Evolutionary conservation across 768 basidiomycete genomes (phyloP).

Genomic region (Basidioascus undulatus): DNA sequence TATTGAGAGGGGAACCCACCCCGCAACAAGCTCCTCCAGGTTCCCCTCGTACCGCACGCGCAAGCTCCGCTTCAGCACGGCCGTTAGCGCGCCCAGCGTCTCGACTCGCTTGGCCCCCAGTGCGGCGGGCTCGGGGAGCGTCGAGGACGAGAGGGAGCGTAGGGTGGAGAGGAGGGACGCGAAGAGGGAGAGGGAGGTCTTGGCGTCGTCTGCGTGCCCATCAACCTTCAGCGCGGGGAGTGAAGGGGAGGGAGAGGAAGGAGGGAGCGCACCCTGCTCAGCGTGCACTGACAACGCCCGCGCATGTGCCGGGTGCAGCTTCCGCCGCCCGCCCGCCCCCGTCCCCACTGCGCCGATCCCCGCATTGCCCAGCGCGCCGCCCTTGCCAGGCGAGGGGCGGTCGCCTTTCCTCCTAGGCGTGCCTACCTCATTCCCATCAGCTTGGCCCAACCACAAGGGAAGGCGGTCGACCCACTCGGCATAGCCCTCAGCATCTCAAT

Average conservation of each 20-base stretch:
- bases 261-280: background rate
- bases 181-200: constrained; percentile 35
- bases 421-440: background rate
- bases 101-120: background rate
- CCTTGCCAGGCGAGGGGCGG: background rate
- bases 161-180: constrained; percentile 24
- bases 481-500: constrained; percentile 25
- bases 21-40: constrained; percentile 41
- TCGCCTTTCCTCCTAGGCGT: constrained; percentile 7
- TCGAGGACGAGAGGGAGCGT: background rate
- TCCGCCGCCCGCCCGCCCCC: constrained; percentile 10
- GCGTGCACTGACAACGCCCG: background rate
- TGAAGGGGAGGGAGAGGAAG: background rate
- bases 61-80: constrained; percentile 19
- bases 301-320: constrained; percentile 4
- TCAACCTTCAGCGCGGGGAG: background rate
- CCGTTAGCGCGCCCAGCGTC: constrained; percentile 1
- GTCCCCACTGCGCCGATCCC: background rate
- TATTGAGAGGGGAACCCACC: constrained; percentile 28
- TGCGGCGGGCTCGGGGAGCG: background rate
- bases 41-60: constrained; percentile 55
- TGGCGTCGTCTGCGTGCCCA: constrained; percentile 36
- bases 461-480: constrained; percentile 8
- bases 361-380: background rate
- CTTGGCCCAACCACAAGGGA: background rate